Evolutionary conservation across 768 basidiomycete species (phyloP).

Genomic region (Tulasnella sp.): DNA sequence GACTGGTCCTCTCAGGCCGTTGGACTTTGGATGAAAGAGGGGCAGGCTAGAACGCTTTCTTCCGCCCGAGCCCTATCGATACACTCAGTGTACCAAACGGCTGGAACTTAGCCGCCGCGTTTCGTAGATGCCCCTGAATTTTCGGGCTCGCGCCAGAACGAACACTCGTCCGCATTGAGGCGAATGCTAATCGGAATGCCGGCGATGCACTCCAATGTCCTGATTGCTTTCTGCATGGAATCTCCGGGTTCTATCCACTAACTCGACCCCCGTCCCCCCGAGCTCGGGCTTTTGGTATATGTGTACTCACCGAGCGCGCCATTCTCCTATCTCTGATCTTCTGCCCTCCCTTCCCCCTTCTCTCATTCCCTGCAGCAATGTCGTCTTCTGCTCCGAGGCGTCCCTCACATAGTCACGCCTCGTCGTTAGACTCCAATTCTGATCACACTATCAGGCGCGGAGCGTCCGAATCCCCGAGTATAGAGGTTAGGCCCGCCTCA

Average conservation of each 20-base stretch:
- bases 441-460: background rate
- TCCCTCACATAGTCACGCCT: background rate
- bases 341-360: no score
- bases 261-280: background rate
- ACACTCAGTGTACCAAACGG: background rate
- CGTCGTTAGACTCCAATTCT: background rate
- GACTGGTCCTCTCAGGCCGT: background rate
- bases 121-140: background rate
- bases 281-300: background rate
- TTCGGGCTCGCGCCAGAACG: background rate
- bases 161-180: background rate
- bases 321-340: background rate
- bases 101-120: no score
- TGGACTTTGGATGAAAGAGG: background rate
- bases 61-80: background rate
- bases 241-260: background rate
- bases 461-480: background rate
- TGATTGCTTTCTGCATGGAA: background rate
- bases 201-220: background rate
- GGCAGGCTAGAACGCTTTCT: background rate
- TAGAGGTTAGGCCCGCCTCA: background rate
- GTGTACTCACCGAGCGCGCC: no score
- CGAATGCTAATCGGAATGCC: background rate
- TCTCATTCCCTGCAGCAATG: background rate
- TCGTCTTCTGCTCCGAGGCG: background rate